These are phyloP conservation scores for Xylariomycetidae sp. DNA, from an alignment of 2,329 filamentous ascomycete genomes.

Conservation along the genomic window DNA sequence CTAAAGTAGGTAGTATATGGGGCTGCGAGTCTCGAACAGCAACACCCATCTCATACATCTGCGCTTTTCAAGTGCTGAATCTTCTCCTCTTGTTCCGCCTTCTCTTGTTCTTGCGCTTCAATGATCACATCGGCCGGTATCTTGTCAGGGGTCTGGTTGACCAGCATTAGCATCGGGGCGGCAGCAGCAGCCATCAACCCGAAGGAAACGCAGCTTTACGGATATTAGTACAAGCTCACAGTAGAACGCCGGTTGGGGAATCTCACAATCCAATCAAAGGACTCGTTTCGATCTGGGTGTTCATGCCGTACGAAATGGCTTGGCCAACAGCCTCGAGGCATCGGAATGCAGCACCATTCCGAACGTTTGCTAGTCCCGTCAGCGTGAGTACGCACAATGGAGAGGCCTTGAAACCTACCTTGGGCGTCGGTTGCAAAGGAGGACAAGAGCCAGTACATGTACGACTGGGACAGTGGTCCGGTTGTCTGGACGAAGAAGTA, in stretches of 20 bases:
- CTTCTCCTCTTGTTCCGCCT: conserved; percentile 13
- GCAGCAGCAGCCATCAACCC: conserved; percentile 29
- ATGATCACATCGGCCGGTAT: conserved; percentile 34
- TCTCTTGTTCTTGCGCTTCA: conserved; percentile 24
- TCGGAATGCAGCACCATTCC: conserved; percentile 34
- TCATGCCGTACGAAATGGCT: conserved; percentile 35
- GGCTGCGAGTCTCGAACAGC: too few relatives aligned
- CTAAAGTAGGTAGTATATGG: too few relatives aligned
- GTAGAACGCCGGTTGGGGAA: neutral
- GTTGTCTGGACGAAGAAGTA: conserved; percentile 42
- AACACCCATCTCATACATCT: too few relatives aligned
- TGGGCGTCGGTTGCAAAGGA: conserved; percentile 36
- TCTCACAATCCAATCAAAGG: conserved; percentile 34
- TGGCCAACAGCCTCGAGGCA: conserved; percentile 35
- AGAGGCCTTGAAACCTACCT: conserved; percentile 18
- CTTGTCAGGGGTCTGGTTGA: conserved; percentile 32
- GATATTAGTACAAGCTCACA: neutral
- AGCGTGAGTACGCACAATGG: neutral
- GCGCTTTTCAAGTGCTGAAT: conserved; percentile 7
- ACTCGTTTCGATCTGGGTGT: conserved; percentile 31
- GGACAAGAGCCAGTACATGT: conserved; percentile 38
- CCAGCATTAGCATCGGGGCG: conserved; percentile 31
- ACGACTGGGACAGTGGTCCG: conserved; percentile 35
- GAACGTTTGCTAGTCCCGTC: conserved; percentile 29
- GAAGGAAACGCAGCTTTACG: conserved; percentile 31